A percentile compares a stretch with the other conserved stretches of the same genome.
Evolutionary conservation across 805 yeast species (phyloP).

Genomic region (Metschnikowia matae): DNA sequence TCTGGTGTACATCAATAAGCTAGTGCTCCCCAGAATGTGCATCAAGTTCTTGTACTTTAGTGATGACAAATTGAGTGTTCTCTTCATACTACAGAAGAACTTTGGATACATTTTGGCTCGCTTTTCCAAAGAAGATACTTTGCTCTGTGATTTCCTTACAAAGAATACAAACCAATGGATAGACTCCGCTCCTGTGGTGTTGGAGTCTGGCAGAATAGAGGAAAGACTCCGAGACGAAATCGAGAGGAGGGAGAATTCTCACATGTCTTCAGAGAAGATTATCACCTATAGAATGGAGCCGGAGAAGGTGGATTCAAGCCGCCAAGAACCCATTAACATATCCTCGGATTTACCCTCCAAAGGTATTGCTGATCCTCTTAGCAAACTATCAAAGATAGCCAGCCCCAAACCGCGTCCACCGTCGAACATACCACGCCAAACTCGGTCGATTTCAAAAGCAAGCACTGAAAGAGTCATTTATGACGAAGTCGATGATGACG

Average conservation of each 20-base stretch:
- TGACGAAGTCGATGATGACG: slow-evolving; percentile 7
- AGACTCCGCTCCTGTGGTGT: neutral
- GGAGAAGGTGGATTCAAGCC: neutral
- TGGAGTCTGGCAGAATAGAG: slow-evolving; percentile 1
- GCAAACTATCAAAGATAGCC: neutral
- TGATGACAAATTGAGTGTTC: slow-evolving; percentile 3
- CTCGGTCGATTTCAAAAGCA: neutral
- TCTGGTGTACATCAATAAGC: slow-evolving; percentile 13
- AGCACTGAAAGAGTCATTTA: slow-evolving; percentile 4
- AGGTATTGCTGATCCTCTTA: neutral
- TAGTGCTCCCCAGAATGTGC: slow-evolving; percentile 13
- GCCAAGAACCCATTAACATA: neutral
- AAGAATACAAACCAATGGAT: neutral
- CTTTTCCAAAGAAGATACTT: slow-evolving; percentile 2
- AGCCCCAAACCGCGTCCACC: neutral
- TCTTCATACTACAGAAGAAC: slow-evolving; percentile 13
- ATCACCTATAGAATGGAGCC: neutral
- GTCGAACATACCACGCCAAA: neutral
- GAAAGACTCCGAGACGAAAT: slow-evolving; percentile 4
- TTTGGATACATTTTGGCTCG: slow-evolving; percentile 13
- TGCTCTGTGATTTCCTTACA: slow-evolving; percentile 2
- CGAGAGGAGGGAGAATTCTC: slow-evolving; percentile 7
- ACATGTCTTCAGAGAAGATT: neutral
- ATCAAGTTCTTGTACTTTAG: slow-evolving; percentile 10
- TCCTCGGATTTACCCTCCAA: neutral